A percentile compares a stretch with the other conserved stretches of the same genome.
These are phyloP conservation scores for Xylaria sp. DNA, from an alignment of 2,329 filamentous ascomycete species.

Conservation along the genomic window DNA sequence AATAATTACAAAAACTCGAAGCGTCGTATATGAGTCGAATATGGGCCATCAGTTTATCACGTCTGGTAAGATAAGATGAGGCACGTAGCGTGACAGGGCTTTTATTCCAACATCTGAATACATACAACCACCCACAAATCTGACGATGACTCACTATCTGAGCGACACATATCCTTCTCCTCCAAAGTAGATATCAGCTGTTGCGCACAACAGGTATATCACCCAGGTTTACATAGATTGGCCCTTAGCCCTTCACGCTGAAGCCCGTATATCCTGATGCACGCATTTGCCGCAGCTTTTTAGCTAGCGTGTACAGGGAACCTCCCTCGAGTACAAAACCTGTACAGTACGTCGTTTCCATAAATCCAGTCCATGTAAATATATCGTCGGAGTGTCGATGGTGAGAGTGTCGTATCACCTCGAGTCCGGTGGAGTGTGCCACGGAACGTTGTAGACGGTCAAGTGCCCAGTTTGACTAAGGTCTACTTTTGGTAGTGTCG, in stretches of 20 bases:
- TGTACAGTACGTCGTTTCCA: conserved; percentile 16
- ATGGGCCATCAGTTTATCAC: not conserved
- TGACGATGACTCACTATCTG: not conserved
- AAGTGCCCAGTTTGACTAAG: too few relatives aligned
- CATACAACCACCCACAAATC: not conserved
- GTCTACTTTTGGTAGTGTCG: not conserved
- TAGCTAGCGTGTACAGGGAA: conserved; percentile 22
- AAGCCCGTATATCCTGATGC: conserved; percentile 12
- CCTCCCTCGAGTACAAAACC: conserved; percentile 31
- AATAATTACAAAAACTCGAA: not conserved
- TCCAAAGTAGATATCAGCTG: not conserved
- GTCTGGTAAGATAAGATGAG: not conserved
- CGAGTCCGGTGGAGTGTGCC: too few relatives aligned
- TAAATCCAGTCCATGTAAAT: not conserved
- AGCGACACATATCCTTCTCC: not conserved
- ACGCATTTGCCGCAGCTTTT: conserved; percentile 26
- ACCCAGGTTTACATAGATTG: not conserved
- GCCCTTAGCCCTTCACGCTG: not conserved
- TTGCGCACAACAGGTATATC: not conserved
- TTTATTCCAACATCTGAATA: not conserved
- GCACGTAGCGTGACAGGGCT: not conserved
- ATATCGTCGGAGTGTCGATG: not conserved
- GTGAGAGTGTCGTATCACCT: not conserved
- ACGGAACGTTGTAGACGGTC: too few relatives aligned
- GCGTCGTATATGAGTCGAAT: not conserved